These are phyloP conservation scores for Neurospora terricola DNA, from an alignment of 495 filamentous ascomycete genomes.

Conservation along the genomic window DNA sequence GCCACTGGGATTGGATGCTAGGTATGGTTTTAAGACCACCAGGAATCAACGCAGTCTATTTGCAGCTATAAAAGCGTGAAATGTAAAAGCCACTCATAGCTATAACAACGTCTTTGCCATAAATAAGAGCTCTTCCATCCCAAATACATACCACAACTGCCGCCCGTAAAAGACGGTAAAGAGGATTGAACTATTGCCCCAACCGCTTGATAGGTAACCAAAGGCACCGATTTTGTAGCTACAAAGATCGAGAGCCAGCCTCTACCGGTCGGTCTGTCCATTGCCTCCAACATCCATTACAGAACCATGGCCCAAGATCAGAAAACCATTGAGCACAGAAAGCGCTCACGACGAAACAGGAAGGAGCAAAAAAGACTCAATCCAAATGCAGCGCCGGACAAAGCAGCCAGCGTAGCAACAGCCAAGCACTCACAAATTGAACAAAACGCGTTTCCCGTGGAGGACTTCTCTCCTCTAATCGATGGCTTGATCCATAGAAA, in stretches of 20 bases:
- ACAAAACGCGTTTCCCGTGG: background rate
- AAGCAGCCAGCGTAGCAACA: background rate
- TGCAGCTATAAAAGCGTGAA: background rate
- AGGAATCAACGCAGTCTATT: background rate
- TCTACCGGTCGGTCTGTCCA: background rate
- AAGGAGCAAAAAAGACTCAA: background rate
- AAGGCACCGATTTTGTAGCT: background rate
- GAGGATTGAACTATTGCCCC: background rate
- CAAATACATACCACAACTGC: background rate
- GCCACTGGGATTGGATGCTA: background rate
- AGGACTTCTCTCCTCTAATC: background rate
- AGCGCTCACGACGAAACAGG: background rate
- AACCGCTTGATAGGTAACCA: background rate
- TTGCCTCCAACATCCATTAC: background rate
- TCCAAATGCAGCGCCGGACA: background rate
- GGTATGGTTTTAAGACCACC: background rate
- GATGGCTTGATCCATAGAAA: background rate
- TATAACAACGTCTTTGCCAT: background rate
- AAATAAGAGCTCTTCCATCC: background rate
- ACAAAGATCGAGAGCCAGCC: background rate
- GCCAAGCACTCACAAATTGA: background rate
- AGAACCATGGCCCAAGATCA: background rate
- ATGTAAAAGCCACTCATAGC: background rate
- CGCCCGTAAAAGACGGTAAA: background rate
- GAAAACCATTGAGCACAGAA: background rate